Conservation (phyloP, 352 stramenopile genomes). For the Globisporangium okanoganense region DNA sequence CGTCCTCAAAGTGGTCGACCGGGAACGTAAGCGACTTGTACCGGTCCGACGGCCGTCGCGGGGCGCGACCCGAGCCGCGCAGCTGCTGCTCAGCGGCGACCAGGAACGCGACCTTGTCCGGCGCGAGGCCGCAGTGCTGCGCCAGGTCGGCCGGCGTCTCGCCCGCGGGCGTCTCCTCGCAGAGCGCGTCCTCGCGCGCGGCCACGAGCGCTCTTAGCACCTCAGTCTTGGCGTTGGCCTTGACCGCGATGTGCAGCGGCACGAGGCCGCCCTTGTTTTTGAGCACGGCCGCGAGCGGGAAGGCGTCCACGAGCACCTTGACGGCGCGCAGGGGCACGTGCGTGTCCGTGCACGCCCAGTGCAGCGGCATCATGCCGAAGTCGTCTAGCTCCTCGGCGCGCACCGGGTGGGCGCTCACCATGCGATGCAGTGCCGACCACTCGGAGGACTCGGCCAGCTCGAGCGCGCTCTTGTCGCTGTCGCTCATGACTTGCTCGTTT, state of each 20-base stretch:
- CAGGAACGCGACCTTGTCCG: slow-evolving; percentile 49
- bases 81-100: slow-evolving; percentile 39
- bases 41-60: slow-evolving; percentile 38
- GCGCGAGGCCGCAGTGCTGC: slow-evolving; percentile 39
- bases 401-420: slow-evolving; percentile 43
- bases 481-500: slow-evolving; percentile 4
- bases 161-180: slow-evolving; percentile 64
- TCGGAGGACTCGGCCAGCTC: slow-evolving; percentile 69
- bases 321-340: slow-evolving; percentile 66
- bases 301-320: slow-evolving; percentile 62
- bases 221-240: slow-evolving; percentile 65
- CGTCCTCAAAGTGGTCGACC: not conserved
- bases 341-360: slow-evolving; percentile 81
- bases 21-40: slow-evolving; percentile 34
- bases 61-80: slow-evolving; percentile 34
- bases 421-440: slow-evolving; percentile 61
- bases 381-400: slow-evolving; percentile 76
- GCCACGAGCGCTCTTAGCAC: slow-evolving; percentile 55
- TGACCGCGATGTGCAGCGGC: slow-evolving; percentile 80
- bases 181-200: slow-evolving; percentile 41
- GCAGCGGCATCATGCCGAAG: slow-evolving; percentile 84
- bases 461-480: slow-evolving; percentile 40
- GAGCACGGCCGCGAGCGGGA: slow-evolving; percentile 40
- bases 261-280: slow-evolving; percentile 79
- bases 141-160: slow-evolving; percentile 72